Conservation (phyloP, 768 basidiomycete species). For the Tulasnella sp. region DNA sequence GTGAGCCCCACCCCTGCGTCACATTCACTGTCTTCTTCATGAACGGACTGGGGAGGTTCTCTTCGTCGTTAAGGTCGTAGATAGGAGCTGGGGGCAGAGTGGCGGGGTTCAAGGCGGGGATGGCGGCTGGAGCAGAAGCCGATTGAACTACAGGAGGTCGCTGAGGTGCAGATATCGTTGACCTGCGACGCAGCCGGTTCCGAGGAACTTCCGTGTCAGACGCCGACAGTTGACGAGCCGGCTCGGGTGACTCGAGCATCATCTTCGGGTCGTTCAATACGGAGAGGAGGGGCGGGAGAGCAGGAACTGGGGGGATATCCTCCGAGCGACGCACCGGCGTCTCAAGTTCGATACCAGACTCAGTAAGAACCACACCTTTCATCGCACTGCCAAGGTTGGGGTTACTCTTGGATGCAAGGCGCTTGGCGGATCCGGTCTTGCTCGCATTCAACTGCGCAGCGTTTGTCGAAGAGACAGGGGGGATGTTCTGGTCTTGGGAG, state of each 20-base stretch:
- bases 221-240: neutral
- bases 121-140: neutral
- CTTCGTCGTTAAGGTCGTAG: slow-evolving; percentile 66
- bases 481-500: slow-evolving; percentile 15
- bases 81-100: slow-evolving; percentile 28
- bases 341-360: slow-evolving; percentile 58
- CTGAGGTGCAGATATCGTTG: slow-evolving; percentile 6
- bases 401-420: slow-evolving; percentile 17
- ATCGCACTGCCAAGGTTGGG: slow-evolving; percentile 29
- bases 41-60: slow-evolving; percentile 78
- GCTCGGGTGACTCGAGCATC: slow-evolving; percentile 6
- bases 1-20: slow-evolving; percentile 11
- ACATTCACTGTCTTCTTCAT: slow-evolving; percentile 36
- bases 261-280: neutral
- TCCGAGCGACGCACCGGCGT: slow-evolving; percentile 39
- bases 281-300: neutral
- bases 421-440: neutral
- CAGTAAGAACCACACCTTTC: slow-evolving; percentile 60
- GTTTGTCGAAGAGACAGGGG: neutral
- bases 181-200: neutral
- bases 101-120: slow-evolving; percentile 1
- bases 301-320: slow-evolving; percentile 2
- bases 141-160: neutral
- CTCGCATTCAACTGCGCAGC: no score
- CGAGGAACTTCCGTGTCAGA: neutral